Evolutionary conservation across 2,329 filamentous ascomycete genomes (phyloP).

Genomic region (Sarocladiaceae sp.): DNA sequence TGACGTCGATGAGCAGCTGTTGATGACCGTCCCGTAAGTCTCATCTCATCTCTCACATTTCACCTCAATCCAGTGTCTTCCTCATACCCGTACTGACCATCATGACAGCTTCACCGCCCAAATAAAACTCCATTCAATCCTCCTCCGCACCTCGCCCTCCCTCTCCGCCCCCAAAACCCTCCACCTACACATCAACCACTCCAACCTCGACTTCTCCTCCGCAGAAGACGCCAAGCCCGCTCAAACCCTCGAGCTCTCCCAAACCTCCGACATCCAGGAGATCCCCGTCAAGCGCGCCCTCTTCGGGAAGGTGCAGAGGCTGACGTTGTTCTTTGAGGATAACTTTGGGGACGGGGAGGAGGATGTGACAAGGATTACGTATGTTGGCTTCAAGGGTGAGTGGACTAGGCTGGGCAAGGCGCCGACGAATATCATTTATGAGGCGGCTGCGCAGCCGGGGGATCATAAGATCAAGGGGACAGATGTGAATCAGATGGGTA

Average conservation of each 20-base stretch:
- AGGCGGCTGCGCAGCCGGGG: constrained; percentile 84
- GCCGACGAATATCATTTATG: constrained; percentile 83
- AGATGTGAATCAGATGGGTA: constrained; percentile 49
- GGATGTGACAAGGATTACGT: constrained; percentile 73
- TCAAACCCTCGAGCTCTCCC: constrained; percentile 73
- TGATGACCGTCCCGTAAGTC: constrained; percentile 83
- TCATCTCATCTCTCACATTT: neutral
- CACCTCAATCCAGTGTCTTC: neutral
- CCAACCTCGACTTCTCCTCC: constrained; percentile 78
- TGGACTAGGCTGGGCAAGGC: constrained; percentile 74
- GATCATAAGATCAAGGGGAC: constrained; percentile 72
- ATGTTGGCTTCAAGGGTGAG: constrained; percentile 90
- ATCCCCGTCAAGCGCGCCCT: constrained; percentile 81
- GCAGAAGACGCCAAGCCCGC: constrained; percentile 67
- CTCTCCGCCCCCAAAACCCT: constrained; percentile 73
- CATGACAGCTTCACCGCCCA: constrained; percentile 78
- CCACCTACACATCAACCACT: constrained; percentile 82
- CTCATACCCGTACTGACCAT: neutral
- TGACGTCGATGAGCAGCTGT: constrained; percentile 87
- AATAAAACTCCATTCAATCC: constrained; percentile 84
- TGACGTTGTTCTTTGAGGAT: constrained; percentile 86
- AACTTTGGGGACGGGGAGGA: constrained; percentile 82
- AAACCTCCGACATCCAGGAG: constrained; percentile 80
- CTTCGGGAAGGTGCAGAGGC: constrained; percentile 78
- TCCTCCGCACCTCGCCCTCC: constrained; percentile 74